phyloP scores from a whole-genome alignment of 2,329 filamentous ascomycete species.

The Ilyonectria robusta region DNA sequence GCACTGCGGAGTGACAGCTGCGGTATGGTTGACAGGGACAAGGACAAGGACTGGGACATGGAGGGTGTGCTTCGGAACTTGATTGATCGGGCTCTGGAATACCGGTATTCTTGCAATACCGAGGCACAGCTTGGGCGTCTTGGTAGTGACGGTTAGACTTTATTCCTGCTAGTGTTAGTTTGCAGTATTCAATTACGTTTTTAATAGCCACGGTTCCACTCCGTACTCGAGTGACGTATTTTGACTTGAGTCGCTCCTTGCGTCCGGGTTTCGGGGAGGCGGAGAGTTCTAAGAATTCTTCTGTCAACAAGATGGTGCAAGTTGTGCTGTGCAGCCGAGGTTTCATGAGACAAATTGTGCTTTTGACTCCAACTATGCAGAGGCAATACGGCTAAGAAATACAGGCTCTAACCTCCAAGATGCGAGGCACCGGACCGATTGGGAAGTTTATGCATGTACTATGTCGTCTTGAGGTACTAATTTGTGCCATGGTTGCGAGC shows the following conservation, averaged over 20 bases:
- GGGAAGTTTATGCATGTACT: slow-evolving; percentile 11
- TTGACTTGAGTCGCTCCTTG: neutral
- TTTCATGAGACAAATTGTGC: neutral
- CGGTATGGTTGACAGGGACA: slow-evolving; percentile 46
- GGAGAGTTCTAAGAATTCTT: neutral
- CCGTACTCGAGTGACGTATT: slow-evolving; percentile 1
- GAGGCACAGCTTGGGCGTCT: neutral
- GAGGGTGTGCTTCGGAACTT: neutral
- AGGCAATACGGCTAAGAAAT: neutral
- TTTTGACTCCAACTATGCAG: neutral
- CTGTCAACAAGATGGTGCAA: neutral
- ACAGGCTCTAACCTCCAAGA: neutral
- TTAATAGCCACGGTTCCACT: slow-evolving; percentile 2
- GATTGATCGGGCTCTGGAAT: slow-evolving; percentile 3
- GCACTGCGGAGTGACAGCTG: neutral
- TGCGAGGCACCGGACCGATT: neutral
- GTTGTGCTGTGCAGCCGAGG: neutral
- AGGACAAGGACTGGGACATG: neutral
- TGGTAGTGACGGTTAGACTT: neutral
- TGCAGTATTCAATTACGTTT: slow-evolving; percentile 9
- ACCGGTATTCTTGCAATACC: slow-evolving; percentile 1
- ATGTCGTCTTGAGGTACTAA: neutral
- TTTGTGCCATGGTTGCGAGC: neutral
- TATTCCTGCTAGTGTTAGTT: slow-evolving; percentile 1
- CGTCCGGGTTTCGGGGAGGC: neutral